Percentiles rank a stretch among this genome's conserved stretches.
Conservation (phyloP, 257 asterid species). For the Verbascum thapsus region DNA sequence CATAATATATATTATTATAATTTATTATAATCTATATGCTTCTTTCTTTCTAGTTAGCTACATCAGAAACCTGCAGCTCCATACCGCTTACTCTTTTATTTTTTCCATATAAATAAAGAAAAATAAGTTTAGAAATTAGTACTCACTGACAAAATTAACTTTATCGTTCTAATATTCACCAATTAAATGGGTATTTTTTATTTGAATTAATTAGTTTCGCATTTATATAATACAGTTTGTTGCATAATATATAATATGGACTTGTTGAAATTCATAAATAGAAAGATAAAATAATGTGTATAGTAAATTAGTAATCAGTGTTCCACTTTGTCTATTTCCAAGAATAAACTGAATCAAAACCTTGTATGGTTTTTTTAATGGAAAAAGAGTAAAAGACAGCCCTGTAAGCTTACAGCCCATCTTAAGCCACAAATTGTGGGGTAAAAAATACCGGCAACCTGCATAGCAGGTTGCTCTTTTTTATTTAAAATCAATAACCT, state of each 20-base stretch:
- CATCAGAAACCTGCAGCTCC: too few species aligned
- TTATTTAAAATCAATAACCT: too few species aligned
- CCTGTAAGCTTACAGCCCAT: too few species aligned
- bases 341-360: slow-evolving; percentile 25
- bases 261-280: too few species aligned
- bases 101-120: not conserved
- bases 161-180: not conserved
- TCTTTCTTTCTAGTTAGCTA: not conserved
- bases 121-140: not conserved
- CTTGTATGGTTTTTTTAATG: too few species aligned
- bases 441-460: too few species aligned
- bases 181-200: not conserved
- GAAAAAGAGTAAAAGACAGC: too few species aligned
- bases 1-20: slow-evolving; percentile 1
- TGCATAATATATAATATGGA: too few species aligned
- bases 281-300: too few species aligned
- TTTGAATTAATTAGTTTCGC: not conserved
- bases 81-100: too few species aligned
- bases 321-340: slow-evolving; percentile 28
- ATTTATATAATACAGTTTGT: not conserved
- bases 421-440: too few species aligned
- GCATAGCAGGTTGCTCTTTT: too few species aligned
- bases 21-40: not conserved
- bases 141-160: not conserved
- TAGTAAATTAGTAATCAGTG: slow-evolving; percentile 35